Conservation (phyloP, 768 basidiomycete genomes). For the Neoboletus brunneissimus region DNA sequence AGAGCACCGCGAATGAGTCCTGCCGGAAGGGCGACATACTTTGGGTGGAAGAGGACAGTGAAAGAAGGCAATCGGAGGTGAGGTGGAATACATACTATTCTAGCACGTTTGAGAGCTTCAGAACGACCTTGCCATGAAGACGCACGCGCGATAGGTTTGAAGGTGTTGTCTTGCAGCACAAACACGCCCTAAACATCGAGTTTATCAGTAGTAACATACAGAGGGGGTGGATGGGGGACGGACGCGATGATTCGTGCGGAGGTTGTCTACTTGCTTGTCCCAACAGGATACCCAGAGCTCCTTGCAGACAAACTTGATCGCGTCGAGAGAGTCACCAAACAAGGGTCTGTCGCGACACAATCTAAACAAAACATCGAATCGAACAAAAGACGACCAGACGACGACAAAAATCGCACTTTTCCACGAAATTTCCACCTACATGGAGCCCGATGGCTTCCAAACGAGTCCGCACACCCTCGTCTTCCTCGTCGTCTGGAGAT, state of each 20-base stretch:
- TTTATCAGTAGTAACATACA: neutral
- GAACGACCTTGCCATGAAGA: constrained; percentile 78
- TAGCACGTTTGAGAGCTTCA: constrained; percentile 69
- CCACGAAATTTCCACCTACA: constrained; percentile 82
- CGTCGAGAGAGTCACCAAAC: constrained; percentile 82
- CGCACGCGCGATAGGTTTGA: constrained; percentile 79
- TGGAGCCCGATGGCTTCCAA: constrained; percentile 84
- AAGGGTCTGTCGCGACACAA: constrained; percentile 71
- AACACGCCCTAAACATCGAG: constrained; percentile 71
- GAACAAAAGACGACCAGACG: neutral
- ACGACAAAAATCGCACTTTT: constrained; percentile 52
- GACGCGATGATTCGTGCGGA: constrained; percentile 92
- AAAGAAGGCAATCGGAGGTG: neutral
- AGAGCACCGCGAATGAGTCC: constrained; percentile 86
- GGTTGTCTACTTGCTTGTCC: constrained; percentile 94
- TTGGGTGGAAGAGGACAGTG: neutral
- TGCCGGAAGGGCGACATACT: constrained; percentile 82
- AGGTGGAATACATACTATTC: constrained; percentile 49
- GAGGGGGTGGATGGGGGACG: constrained; percentile 21
- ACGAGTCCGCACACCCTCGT: constrained; percentile 63
- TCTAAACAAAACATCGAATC: constrained; percentile 37
- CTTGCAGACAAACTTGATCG: constrained; percentile 94
- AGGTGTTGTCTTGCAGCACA: constrained; percentile 88
- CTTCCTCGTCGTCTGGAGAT: constrained; percentile 55
- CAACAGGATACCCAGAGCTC: constrained; percentile 91